Conservation (phyloP, 768 basidiomycete species). For the Calocybe gangraenosa region DNA sequence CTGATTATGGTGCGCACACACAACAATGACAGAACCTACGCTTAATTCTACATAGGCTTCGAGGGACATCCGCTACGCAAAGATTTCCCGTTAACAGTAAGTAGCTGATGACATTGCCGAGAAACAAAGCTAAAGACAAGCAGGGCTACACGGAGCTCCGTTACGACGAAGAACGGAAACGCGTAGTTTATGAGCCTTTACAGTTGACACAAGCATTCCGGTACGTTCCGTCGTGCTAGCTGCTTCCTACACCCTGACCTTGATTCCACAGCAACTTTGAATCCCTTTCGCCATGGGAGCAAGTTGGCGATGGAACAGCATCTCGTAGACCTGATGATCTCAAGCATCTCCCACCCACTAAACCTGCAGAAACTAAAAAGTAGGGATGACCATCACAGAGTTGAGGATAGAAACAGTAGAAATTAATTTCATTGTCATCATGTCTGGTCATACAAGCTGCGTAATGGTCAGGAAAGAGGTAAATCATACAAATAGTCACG, state of each 20-base stretch:
- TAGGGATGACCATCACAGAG: conserved; percentile 28
- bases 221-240: conserved; percentile 35
- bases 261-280: conserved; percentile 79
- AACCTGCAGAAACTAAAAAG: conserved; percentile 80
- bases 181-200: conserved; percentile 95
- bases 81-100: conserved; percentile 94
- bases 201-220: conserved; percentile 98
- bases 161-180: conserved; percentile 96
- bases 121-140: not conserved
- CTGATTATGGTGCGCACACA: conserved; percentile 76
- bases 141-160: conserved; percentile 99
- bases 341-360: conserved; percentile 72
- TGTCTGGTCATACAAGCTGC: conserved; percentile 4
- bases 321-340: conserved; percentile 62
- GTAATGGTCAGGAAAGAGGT: conserved; percentile 5
- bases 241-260: not conserved
- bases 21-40: conserved; percentile 8
- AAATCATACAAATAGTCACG: conserved; percentile 31
- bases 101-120: conserved; percentile 20
- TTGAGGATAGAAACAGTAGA: conserved; percentile 1
- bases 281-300: conserved; percentile 92
- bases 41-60: conserved; percentile 53
- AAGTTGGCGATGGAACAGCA: conserved; percentile 64
- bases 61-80: conserved; percentile 97
- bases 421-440: conserved; percentile 11